Percentiles rank a stretch among this genome's conserved stretches.
Evolutionary conservation across 768 basidiomycete genomes (phyloP).

Genomic region (Xerocomellus amylosporus): DNA sequence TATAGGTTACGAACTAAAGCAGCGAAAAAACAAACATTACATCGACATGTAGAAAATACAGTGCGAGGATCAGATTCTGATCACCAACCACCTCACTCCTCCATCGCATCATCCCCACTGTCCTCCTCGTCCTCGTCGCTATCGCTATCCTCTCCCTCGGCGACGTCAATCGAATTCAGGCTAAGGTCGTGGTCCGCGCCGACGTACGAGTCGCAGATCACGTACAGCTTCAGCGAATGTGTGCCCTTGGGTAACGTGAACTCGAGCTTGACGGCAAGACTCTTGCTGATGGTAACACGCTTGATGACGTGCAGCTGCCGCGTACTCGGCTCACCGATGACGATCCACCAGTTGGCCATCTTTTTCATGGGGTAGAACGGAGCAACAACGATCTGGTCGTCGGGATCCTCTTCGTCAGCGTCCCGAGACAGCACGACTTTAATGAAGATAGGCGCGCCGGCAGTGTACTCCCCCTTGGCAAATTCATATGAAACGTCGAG

Average conservation of each 20-base stretch:
- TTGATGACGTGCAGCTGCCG: conserved; percentile 80
- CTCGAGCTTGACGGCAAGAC: conserved; percentile 81
- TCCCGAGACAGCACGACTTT: conserved; percentile 81
- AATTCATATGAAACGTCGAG: conserved; percentile 87
- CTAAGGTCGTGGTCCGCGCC: conserved; percentile 92
- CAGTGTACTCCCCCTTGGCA: conserved; percentile 83
- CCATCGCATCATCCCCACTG: conserved; percentile 59
- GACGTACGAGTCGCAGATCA: conserved; percentile 90
- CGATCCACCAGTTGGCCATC: conserved; percentile 96
- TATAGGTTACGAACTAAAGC: not conserved
- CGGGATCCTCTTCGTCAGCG: conserved; percentile 69
- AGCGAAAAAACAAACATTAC: not conserved
- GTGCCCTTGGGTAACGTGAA: conserved; percentile 83
- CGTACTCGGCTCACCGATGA: conserved; percentile 81
- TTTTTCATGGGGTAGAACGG: conserved; percentile 91
- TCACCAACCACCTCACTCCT: conserved; percentile 36
- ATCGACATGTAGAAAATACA: conserved; percentile 1
- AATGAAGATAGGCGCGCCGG: conserved; percentile 78
- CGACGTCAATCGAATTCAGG: conserved; percentile 79
- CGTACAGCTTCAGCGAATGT: conserved; percentile 80
- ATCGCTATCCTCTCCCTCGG: conserved; percentile 86
- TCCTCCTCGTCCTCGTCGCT: conserved; percentile 69
- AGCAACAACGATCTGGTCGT: conserved; percentile 84
- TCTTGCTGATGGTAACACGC: conserved; percentile 77
- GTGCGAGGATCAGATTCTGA: not conserved